Conservation (phyloP, 495 filamentous ascomycete species). For the Aspergillus sclerotioniger region DNA sequence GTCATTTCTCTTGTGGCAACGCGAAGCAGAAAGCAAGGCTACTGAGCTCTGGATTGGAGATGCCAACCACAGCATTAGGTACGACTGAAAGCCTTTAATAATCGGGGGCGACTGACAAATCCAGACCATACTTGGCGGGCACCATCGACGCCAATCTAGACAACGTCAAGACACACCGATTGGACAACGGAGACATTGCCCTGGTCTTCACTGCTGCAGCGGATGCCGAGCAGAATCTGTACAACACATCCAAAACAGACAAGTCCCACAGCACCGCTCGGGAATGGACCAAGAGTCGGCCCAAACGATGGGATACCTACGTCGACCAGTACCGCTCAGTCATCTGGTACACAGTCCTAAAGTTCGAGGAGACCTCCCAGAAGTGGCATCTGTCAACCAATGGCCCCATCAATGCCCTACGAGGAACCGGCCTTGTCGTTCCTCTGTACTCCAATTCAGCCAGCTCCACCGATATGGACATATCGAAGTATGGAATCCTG, state of each 20-base stretch:
- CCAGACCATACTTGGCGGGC: background rate
- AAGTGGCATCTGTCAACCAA: background rate
- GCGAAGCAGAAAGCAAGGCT: background rate
- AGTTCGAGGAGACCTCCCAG: background rate
- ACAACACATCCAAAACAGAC: background rate
- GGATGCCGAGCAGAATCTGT: background rate
- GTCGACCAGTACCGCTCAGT: background rate
- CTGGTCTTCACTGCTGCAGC: background rate
- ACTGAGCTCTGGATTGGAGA: conserved; percentile 1
- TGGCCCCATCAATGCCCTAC: conserved; percentile 2
- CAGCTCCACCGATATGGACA: background rate
- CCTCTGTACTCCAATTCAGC: background rate
- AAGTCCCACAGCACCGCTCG: background rate
- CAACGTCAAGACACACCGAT: background rate
- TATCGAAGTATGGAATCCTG: background rate
- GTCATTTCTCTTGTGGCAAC: background rate
- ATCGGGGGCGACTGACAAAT: background rate
- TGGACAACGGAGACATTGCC: conserved; percentile 2
- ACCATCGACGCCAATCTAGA: conserved; percentile 1
- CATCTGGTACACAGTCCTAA: conserved; percentile 1
- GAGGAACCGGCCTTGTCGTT: background rate
- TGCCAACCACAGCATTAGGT: background rate
- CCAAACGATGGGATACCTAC: background rate
- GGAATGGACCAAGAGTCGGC: background rate
- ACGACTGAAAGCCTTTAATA: background rate